A percentile compares a stretch with the other conserved stretches of the same genome.
Evolutionary conservation across 257 asterid species (phyloP).

Genomic region (Nicotiana tomentosiformis): DNA sequence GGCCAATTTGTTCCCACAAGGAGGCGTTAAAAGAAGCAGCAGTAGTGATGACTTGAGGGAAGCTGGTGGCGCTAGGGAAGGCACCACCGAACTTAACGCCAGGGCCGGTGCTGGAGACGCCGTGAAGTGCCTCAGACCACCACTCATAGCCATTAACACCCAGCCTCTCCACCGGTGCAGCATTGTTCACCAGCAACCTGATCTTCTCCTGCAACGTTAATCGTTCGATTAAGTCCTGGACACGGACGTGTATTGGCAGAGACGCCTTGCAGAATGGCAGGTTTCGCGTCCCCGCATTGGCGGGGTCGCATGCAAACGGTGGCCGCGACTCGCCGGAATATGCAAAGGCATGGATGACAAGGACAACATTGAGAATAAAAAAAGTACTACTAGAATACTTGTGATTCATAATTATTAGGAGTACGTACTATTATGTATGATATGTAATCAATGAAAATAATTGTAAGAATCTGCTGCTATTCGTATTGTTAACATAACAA

Average conservation of each 20-base stretch:
- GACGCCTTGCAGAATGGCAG: slow-evolving; percentile 50
- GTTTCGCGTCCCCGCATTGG: slow-evolving; percentile 30
- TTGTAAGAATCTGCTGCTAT: background rate
- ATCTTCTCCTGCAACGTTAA: slow-evolving; percentile 65
- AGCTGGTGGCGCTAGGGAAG: slow-evolving; percentile 80
- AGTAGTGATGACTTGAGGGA: slow-evolving; percentile 87
- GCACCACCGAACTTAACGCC: slow-evolving; percentile 66
- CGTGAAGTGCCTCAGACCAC: slow-evolving; percentile 99
- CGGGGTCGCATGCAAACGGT: slow-evolving; percentile 74
- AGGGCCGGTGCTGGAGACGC: slow-evolving; percentile 75
- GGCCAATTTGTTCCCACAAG: slow-evolving; percentile 82
- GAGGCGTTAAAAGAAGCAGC: slow-evolving; percentile 75
- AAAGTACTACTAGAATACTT: background rate
- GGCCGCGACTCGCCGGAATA: slow-evolving; percentile 35
- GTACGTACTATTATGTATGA: background rate
- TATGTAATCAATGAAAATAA: background rate
- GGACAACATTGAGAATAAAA: slow-evolving; percentile 6
- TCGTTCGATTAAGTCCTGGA: slow-evolving; percentile 56
- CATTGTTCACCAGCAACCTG: slow-evolving; percentile 62
- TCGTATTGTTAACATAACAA: background rate
- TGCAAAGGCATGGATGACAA: slow-evolving; percentile 16
- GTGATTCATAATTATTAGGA: background rate
- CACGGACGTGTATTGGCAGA: slow-evolving; percentile 52
- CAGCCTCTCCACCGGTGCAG: slow-evolving; percentile 66
- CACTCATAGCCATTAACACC: slow-evolving; percentile 81